Evolutionary conservation across 805 yeast genomes (phyloP), one percentile per base, ranked within the genome.

Genomic region (Cyberlindnera americana): DNA sequence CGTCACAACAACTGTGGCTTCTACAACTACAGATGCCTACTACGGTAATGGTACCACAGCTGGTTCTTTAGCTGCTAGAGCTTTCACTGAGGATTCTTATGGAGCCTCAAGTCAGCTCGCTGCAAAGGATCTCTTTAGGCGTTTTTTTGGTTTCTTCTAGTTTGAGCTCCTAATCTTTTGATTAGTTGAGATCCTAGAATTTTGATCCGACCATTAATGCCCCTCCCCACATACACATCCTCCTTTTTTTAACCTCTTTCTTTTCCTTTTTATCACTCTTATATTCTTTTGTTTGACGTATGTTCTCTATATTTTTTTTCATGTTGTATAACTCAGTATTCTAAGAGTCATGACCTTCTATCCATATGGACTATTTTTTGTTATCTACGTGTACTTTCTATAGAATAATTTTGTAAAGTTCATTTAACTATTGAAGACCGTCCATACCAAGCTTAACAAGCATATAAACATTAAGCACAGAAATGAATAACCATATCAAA

Each of bases 391-490:
- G 6, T 21, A 7, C 23, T 21, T 15, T 32, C 27, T 8, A 16
- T 24, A 4, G 7, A 25, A n/a, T n/a, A n/a, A n/a, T n/a, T n/a
- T n/a, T n/a, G n/a, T n/a, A n/a, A n/a, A n/a, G n/a, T n/a, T n/a
- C n/a, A n/a, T n/a, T n/a, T n/a, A n/a, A n/a, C n/a, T n/a, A n/a
- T n/a, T n/a, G n/a, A n/a, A n/a, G n/a, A 14, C 44, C 37, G 18
- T 39, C 29, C 6, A 50, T 16, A 5, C 70, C 72, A 11, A 69
- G 49, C 39, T 70, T 64, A 2, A 73, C 76, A 41, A 77, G 63
- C 43, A 75, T 67, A 47, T 84, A 89, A 15, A 83, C 69, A 56
- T 89, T 90, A 54, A 87, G 67, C n/a, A 75, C 70, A 0, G 83
- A 63, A 27, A 90, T 75, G 45, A 83, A 80, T 2, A 80, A 48